phyloP scores from a whole-genome alignment of 2,329 filamentous ascomycete genomes.

The Verticillium alfalfae region DNA sequence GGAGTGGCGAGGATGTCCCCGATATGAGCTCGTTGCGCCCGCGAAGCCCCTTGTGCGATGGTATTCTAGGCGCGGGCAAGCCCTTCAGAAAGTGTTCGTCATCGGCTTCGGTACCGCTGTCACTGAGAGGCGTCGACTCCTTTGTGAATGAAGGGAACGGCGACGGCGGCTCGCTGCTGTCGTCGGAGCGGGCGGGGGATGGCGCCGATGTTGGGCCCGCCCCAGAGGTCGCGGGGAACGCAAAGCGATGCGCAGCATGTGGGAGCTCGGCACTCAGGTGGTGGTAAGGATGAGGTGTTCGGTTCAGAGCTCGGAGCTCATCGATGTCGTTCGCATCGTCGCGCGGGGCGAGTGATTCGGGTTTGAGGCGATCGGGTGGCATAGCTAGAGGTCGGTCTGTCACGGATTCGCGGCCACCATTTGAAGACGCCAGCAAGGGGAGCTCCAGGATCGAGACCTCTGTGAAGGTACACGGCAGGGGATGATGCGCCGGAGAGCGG shows the following conservation, averaged over 20 bases:
- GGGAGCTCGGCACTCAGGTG: constrained; percentile 52
- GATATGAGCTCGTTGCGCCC: constrained; percentile 51
- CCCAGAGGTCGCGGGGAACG: constrained; percentile 5
- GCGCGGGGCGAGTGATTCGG: constrained; percentile 22
- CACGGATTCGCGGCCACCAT: background rate
- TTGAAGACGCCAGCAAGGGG: background rate
- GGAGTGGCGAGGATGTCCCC: constrained; percentile 48
- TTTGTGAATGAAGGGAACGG: constrained; percentile 30
- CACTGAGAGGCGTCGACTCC: constrained; percentile 62
- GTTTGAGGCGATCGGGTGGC: constrained; percentile 34
- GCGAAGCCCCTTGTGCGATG: constrained; percentile 72
- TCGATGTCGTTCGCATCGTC: constrained; percentile 28
- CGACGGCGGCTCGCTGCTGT: constrained; percentile 14
- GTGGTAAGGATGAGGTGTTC: constrained; percentile 65
- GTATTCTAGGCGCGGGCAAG: constrained; percentile 70
- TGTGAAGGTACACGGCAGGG: background rate
- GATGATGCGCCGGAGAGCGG: background rate
- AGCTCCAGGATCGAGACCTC: background rate
- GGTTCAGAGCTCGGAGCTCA: constrained; percentile 43
- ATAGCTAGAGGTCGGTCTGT: constrained; percentile 30
- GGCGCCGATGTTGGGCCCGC: constrained; percentile 5
- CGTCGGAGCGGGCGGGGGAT: constrained; percentile 9
- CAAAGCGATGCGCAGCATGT: constrained; percentile 37
- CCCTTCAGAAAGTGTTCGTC: constrained; percentile 87
- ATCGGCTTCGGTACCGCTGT: constrained; percentile 91